Evolutionary conservation across 768 basidiomycete genomes (phyloP).

Genomic region (Phallus indusiatus): DNA sequence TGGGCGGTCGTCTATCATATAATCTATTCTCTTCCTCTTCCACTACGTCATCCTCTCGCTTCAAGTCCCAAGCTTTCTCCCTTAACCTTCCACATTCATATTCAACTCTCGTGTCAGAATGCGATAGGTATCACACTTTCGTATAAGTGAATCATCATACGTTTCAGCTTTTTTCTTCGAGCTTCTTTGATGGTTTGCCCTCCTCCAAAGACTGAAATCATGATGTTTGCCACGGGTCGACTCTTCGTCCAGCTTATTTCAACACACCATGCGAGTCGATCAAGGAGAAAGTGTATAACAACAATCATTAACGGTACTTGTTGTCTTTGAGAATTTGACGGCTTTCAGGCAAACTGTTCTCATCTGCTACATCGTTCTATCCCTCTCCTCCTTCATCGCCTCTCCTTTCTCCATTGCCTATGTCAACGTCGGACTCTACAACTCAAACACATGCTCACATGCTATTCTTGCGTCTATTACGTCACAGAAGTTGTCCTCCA

Average conservation of each 20-base stretch:
- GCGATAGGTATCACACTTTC: too few species aligned
- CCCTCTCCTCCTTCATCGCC: conserved; percentile 8
- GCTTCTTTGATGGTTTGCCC: too few species aligned
- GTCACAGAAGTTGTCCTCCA: conserved; percentile 61
- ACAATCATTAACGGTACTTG: background rate
- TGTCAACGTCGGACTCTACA: conserved; percentile 18
- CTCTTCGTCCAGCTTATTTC: conserved; percentile 31
- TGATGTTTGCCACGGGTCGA: too few species aligned
- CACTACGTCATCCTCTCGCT: too few species aligned
- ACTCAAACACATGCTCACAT: conserved; percentile 24
- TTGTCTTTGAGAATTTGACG: conserved; percentile 14
- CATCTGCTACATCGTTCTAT: background rate
- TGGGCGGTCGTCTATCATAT: too few species aligned
- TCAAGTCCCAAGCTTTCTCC: too few species aligned
- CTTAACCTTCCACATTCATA: too few species aligned
- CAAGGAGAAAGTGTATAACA: conserved; percentile 3
- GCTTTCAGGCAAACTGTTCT: conserved; percentile 39
- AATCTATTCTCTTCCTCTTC: too few species aligned
- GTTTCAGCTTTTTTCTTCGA: too few species aligned
- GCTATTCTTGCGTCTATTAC: conserved; percentile 67
- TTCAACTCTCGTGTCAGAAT: too few species aligned
- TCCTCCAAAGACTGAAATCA: too few species aligned
- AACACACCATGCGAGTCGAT: background rate
- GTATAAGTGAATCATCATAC: too few species aligned
- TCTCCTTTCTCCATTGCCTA: conserved; percentile 31